phyloP scores from a whole-genome alignment of 257 asterid genomes.

The Lantana camara region DNA sequence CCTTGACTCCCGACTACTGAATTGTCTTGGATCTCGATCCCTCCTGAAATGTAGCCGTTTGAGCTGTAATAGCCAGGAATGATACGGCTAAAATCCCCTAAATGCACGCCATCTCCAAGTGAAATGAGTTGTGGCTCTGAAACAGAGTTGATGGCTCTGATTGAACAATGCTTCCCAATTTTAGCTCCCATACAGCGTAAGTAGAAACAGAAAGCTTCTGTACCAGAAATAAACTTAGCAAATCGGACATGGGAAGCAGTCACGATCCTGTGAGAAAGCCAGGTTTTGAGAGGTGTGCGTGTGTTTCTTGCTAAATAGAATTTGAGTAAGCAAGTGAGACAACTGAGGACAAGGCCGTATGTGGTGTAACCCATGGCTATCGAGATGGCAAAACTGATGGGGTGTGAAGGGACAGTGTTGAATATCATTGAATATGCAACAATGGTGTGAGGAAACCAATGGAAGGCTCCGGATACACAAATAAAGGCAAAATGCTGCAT shows the following conservation, averaged over 20 bases:
- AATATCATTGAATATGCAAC: constrained; percentile 48
- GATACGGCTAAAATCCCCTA: constrained; percentile 65
- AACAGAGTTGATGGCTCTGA: constrained; percentile 67
- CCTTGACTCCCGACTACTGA: constrained; percentile 66
- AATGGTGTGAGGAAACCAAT: constrained; percentile 59
- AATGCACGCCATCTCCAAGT: constrained; percentile 60
- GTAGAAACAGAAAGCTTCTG: constrained; percentile 60
- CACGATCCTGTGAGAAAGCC: constrained; percentile 48
- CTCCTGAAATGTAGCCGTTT: constrained; percentile 39
- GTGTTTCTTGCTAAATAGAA: constrained; percentile 24
- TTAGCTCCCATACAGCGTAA: constrained; percentile 57
- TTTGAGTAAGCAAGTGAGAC: constrained; percentile 42
- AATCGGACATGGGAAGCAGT: constrained; percentile 52
- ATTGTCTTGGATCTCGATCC: constrained; percentile 47
- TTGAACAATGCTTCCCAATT: constrained; percentile 63
- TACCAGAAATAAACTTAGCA: constrained; percentile 59
- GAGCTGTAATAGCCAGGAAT: constrained; percentile 46
- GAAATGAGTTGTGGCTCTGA: constrained; percentile 50
- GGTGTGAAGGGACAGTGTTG: constrained; percentile 32
- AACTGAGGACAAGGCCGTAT: constrained; percentile 51
- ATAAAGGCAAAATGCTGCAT: constrained; percentile 43
- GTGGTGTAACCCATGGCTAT: constrained; percentile 47
- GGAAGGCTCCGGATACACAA: constrained; percentile 57
- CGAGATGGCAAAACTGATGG: constrained; percentile 41
- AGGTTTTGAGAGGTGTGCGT: constrained; percentile 25